Percentiles rank a stretch among this genome's conserved stretches.
Conservation (phyloP, 495 filamentous ascomycete species). For the Pyrenula aspistea region DNA sequence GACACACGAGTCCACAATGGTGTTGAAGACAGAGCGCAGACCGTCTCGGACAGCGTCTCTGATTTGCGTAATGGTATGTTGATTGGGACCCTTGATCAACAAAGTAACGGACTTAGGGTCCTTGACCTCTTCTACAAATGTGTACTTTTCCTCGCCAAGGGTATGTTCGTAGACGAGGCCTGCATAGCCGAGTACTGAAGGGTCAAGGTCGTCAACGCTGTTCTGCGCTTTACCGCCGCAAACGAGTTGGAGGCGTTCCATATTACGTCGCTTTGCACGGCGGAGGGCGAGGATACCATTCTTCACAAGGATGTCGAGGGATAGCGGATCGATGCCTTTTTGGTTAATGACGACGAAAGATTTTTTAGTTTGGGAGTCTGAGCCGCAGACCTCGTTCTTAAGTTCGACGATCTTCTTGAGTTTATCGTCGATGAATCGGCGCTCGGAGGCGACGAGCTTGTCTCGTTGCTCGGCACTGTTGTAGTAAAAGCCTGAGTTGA, state of each 20-base stretch:
- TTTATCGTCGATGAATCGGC: conserved; percentile 92
- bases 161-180: conserved; percentile 95
- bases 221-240: conserved; percentile 88
- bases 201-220: conserved; percentile 84
- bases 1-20: conserved; percentile 92
- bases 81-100: conserved; percentile 94
- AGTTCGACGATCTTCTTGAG: conserved; percentile 94
- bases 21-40: conserved; percentile 91
- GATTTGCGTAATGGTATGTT: conserved; percentile 91
- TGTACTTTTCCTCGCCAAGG: conserved; percentile 97
- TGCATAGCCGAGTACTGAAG: conserved; percentile 90
- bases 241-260: conserved; percentile 92
- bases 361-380: conserved; percentile 88
- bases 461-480: conserved; percentile 91
- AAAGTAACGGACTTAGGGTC: conserved; percentile 98
- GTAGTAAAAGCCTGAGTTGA: conserved; percentile 99
- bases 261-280: conserved; percentile 92
- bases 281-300: conserved; percentile 93
- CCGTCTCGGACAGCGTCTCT: conserved; percentile 97
- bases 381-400: conserved; percentile 95
- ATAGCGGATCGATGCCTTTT: conserved; percentile 96
- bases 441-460: conserved; percentile 94
- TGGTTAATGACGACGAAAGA: conserved; percentile 97
- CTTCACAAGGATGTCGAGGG: conserved; percentile 89
- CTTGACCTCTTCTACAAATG: conserved; percentile 97